Evolutionary conservation across 768 basidiomycete species (phyloP).

Genomic region (Auriscalpium microsporum): DNA sequence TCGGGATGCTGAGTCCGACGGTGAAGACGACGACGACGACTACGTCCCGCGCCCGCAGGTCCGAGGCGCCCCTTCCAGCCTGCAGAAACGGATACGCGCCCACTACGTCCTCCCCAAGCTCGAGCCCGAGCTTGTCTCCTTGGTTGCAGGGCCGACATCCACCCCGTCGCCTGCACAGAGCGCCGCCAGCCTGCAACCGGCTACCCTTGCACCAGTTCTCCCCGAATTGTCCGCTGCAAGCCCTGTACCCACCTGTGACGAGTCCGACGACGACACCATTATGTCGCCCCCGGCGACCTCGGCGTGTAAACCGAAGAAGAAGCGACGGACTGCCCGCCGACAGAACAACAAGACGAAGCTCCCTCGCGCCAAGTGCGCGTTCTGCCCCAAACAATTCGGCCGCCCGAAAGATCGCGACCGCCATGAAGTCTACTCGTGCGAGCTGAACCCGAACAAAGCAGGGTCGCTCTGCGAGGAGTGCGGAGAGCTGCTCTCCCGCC

Average conservation of each 20-base stretch:
- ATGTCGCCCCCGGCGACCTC: not conserved
- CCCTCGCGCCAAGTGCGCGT: not conserved
- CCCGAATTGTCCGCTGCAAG: not conserved
- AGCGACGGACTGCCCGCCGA: not conserved
- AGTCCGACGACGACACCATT: not conserved
- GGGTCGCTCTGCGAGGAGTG: constrained; percentile 7
- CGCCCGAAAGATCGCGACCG: constrained; percentile 9
- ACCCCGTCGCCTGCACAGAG: not conserved
- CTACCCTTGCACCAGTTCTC: not conserved
- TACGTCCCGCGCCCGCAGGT: not conserved
- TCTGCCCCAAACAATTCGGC: constrained; percentile 2
- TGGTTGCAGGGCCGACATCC: not conserved
- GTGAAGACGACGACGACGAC: constrained; percentile 1
- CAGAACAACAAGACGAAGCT: not conserved
- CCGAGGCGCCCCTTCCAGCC: not conserved
- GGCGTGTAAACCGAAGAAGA: not conserved
- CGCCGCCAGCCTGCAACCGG: not conserved
- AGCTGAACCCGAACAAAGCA: not conserved
- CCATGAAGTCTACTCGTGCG: constrained; percentile 2
- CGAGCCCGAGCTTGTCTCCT: not conserved
- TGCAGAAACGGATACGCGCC: not conserved
- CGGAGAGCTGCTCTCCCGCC: constrained; percentile 1
- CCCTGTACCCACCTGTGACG: not conserved
- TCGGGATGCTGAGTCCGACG: not conserved
- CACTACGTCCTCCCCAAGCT: not conserved